These are phyloP conservation scores for Nymphaea thermarum DNA, from an alignment of 164 flowering plant genomes.

Conservation along the genomic window DNA sequence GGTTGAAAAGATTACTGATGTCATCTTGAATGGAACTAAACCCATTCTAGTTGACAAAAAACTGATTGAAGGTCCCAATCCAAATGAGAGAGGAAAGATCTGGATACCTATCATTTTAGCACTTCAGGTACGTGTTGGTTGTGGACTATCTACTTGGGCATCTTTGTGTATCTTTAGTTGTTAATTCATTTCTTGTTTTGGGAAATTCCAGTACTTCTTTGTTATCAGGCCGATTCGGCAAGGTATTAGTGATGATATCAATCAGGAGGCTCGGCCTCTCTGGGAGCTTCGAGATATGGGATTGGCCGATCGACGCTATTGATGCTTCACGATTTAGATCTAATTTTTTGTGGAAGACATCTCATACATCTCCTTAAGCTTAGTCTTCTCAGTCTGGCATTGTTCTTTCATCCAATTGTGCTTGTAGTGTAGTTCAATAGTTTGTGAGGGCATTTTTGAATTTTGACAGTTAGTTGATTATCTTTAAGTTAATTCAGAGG, in stretches of 20 bases:
- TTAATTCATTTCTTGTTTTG: not conserved
- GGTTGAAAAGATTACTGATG: slow-evolving; percentile 48
- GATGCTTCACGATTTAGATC: not conserved
- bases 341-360: not conserved
- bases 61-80: slow-evolving; percentile 82
- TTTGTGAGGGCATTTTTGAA: not conserved
- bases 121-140: slow-evolving; percentile 39
- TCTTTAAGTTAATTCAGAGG: too few relatives aligned
- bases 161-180: not conserved
- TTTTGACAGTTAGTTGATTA: too few relatives aligned
- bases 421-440: not conserved
- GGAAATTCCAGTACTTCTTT: slow-evolving; percentile 45
- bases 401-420: not conserved
- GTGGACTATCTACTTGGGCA: not conserved
- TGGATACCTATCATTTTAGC: slow-evolving; percentile 61
- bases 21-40: slow-evolving; percentile 54
- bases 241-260: slow-evolving; percentile 45
- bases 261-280: slow-evolving; percentile 28
- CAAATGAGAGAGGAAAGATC: slow-evolving; percentile 60
- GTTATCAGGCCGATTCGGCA: slow-evolving; percentile 40
- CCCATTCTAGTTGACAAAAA: slow-evolving; percentile 70
- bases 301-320: slow-evolving; percentile 16
- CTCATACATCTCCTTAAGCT: not conserved
- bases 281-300: slow-evolving; percentile 56
- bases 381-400: not conserved